These are phyloP conservation scores for Albophoma yamanashiensis DNA, from an alignment of 2,329 filamentous ascomycete species.

Conservation along the genomic window DNA sequence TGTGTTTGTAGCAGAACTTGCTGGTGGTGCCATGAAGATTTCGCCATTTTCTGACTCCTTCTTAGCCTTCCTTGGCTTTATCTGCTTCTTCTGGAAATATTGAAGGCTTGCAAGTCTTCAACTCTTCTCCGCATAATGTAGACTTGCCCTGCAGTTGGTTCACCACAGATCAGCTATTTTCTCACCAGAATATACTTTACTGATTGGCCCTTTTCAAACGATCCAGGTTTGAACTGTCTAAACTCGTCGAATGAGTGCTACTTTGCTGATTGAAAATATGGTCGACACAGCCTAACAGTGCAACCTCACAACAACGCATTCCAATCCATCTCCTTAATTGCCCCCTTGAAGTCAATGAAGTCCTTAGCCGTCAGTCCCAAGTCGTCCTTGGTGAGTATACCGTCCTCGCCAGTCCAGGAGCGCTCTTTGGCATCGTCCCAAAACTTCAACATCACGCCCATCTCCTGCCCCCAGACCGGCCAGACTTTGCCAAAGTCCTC, in stretches of 20 bases:
- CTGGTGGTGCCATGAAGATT: too few relatives aligned
- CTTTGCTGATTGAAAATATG: background rate
- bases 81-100: too few relatives aligned
- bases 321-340: background rate
- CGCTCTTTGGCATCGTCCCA: background rate
- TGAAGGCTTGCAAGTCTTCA: too few relatives aligned
- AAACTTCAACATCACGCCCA: background rate
- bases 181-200: too few relatives aligned
- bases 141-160: too few relatives aligned
- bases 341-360: background rate
- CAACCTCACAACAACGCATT: background rate
- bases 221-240: too few relatives aligned
- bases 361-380: background rate
- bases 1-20: too few relatives aligned
- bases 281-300: background rate
- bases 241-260: background rate
- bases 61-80: too few relatives aligned
- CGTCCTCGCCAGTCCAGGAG: background rate
- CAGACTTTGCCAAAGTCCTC: background rate
- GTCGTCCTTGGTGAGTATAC: background rate
- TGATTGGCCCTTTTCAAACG: too few relatives aligned
- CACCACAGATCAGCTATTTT: too few relatives aligned
- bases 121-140: too few relatives aligned
- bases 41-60: too few relatives aligned
- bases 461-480: background rate